Percentiles rank a stretch among this genome's conserved stretches.
Evolutionary conservation across 768 basidiomycete species (phyloP).

Genomic region (Mycena capillaripes): DNA sequence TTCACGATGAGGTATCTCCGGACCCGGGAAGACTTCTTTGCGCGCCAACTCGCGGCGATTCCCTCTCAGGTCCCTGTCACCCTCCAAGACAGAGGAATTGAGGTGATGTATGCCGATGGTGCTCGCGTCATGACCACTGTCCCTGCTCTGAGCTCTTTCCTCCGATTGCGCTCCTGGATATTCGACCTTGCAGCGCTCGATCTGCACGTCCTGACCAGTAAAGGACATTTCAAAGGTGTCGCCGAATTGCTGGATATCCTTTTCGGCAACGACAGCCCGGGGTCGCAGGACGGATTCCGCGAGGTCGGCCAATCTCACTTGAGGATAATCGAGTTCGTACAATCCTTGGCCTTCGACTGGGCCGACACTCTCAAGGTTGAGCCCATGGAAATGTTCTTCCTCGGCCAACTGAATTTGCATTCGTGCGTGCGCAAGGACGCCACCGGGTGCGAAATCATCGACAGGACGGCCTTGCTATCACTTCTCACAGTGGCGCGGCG

Average conservation of each 20-base stretch:
- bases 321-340: slow-evolving; percentile 89
- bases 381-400: slow-evolving; percentile 72
- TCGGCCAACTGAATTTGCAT: slow-evolving; percentile 75
- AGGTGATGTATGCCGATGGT: slow-evolving; percentile 80
- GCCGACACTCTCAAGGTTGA: slow-evolving; percentile 76
- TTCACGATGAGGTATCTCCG: slow-evolving; percentile 89
- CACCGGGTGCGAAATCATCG: slow-evolving; percentile 87
- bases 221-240: slow-evolving; percentile 80
- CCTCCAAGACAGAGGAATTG: slow-evolving; percentile 64
- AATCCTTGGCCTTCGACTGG: slow-evolving; percentile 92
- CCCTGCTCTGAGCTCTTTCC: slow-evolving; percentile 77
- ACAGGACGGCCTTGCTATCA: slow-evolving; percentile 77
- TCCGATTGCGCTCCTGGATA: slow-evolving; percentile 87
- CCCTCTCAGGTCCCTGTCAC: slow-evolving; percentile 74
- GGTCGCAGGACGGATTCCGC: slow-evolving; percentile 61
- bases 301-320: slow-evolving; percentile 88
- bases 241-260: slow-evolving; percentile 84
- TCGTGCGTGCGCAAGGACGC: slow-evolving; percentile 77
- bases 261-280: slow-evolving; percentile 74
- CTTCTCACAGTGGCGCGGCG: slow-evolving; percentile 75
- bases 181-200: slow-evolving; percentile 91
- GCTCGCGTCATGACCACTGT: slow-evolving; percentile 78
- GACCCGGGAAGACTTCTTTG: slow-evolving; percentile 91
- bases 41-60: slow-evolving; percentile 83
- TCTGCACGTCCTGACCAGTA: slow-evolving; percentile 86